phyloP scores from a whole-genome alignment of 2,329 filamentous ascomycete species.

The Pyricularia sp. region DNA sequence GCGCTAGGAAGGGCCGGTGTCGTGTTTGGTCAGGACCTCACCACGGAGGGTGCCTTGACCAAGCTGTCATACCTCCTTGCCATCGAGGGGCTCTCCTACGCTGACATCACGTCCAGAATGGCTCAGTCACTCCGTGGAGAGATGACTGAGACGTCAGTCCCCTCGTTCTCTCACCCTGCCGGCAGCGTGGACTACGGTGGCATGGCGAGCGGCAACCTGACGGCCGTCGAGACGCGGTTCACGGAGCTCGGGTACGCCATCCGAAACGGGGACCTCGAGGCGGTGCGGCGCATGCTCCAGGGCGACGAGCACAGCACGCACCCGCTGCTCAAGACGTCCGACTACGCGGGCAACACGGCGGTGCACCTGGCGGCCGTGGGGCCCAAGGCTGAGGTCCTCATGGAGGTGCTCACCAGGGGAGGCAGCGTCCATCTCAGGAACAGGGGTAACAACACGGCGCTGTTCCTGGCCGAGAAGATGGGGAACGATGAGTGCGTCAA shows the following conservation, averaged over 20 bases:
- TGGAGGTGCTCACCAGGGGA: conserved; percentile 48
- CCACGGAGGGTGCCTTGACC: conserved; percentile 81
- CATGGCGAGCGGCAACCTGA: conserved; percentile 30
- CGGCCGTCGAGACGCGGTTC: conserved; percentile 51
- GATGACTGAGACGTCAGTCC: conserved; percentile 65
- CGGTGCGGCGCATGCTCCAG: conserved; percentile 58
- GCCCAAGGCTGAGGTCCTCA: conserved; percentile 43
- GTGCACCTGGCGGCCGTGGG: conserved; percentile 49
- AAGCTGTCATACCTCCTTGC: conserved; percentile 84
- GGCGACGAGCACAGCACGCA: conserved; percentile 44
- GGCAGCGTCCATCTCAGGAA: conserved; percentile 61
- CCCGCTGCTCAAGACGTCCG: conserved; percentile 62
- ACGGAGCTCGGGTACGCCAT: conserved; percentile 75
- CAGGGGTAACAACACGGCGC: conserved; percentile 54
- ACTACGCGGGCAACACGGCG: conserved; percentile 74
- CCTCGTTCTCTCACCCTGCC: conserved; percentile 68
- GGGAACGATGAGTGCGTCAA: conserved; percentile 43
- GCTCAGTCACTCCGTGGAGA: conserved; percentile 71
- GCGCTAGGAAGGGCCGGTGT: conserved; percentile 75
- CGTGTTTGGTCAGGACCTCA: conserved; percentile 82
- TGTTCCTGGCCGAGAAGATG: conserved; percentile 52
- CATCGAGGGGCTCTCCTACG: conserved; percentile 48
- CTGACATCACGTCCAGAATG: conserved; percentile 63
- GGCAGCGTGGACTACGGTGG: conserved; percentile 31
- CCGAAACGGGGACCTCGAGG: conserved; percentile 56